Percentiles rank a stretch among this genome's conserved stretches.
Conservation (phyloP, 495 filamentous ascomycete genomes). For the Annulohypoxylon nitens region DNA sequence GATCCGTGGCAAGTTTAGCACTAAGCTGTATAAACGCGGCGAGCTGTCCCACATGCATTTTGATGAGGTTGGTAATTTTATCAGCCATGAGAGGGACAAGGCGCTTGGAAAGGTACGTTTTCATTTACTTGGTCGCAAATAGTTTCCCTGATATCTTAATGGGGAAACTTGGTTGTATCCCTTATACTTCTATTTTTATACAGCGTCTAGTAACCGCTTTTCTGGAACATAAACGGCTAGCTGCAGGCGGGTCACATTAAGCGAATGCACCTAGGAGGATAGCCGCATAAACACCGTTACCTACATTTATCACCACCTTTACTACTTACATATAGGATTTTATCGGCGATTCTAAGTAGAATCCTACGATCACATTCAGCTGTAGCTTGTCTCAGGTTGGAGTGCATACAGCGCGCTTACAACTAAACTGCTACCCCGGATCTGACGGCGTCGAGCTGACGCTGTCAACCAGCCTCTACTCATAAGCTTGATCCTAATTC, state of each 20-base stretch:
- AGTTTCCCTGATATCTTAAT: slow-evolving; percentile 8
- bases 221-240: slow-evolving; percentile 10
- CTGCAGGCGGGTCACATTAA: slow-evolving; percentile 39
- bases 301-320: not conserved
- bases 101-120: slow-evolving; percentile 78
- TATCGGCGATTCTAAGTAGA: not conserved
- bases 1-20: slow-evolving; percentile 90
- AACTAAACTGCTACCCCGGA: slow-evolving; percentile 31
- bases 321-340: slow-evolving; percentile 11
- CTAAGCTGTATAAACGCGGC: slow-evolving; percentile 85
- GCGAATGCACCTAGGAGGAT: slow-evolving; percentile 28
- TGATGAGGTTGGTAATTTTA: slow-evolving; percentile 87
- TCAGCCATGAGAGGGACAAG: slow-evolving; percentile 87
- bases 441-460: slow-evolving; percentile 37
- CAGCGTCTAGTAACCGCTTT: slow-evolving; percentile 33
- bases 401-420: slow-evolving; percentile 22
- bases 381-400: slow-evolving; percentile 25
- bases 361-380: slow-evolving; percentile 38
- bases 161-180: slow-evolving; percentile 8
- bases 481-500: slow-evolving; percentile 25
- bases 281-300: slow-evolving; percentile 32
- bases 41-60: slow-evolving; percentile 82
- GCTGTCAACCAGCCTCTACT: slow-evolving; percentile 15
- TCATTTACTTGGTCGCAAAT: slow-evolving; percentile 37
- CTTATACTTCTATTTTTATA: slow-evolving; percentile 42